A percentile compares a stretch with the other conserved stretches of the same genome.
Evolutionary conservation across 2,329 filamentous ascomycete species (phyloP).

Genomic region (Cladosporium velox): DNA sequence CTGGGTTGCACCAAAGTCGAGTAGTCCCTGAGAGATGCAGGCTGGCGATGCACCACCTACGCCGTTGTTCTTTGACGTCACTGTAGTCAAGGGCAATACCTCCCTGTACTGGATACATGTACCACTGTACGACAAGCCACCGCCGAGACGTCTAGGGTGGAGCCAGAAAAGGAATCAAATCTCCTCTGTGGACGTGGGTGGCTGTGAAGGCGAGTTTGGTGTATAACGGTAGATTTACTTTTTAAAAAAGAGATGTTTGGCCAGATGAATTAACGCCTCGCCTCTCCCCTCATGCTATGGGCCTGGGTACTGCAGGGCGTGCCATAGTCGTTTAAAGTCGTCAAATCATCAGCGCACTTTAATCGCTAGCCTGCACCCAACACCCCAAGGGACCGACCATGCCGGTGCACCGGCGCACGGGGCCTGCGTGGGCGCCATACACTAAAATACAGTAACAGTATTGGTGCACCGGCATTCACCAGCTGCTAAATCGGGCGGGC

Average conservation of each 20-base stretch:
- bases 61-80: background rate
- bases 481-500: background rate
- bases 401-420: background rate
- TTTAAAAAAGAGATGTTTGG: too few relatives aligned
- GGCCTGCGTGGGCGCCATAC: background rate
- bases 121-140: background rate
- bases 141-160: background rate
- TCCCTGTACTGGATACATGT: too few relatives aligned
- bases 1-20: background rate
- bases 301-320: background rate
- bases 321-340: background rate
- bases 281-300: too few relatives aligned
- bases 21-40: background rate
- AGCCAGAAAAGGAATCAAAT: background rate
- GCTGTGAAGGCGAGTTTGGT: background rate
- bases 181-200: background rate
- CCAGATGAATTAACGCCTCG: too few relatives aligned
- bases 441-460: background rate
- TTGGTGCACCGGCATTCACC: background rate
- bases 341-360: background rate
- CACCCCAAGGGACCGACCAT: background rate
- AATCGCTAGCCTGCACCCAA: background rate
- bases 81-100: too few relatives aligned
- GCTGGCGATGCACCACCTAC: too few relatives aligned
- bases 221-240: background rate